Evolutionary conservation across 2,329 filamentous ascomycete species (phyloP).

Genomic region (Decorospora gaudefroyi): DNA sequence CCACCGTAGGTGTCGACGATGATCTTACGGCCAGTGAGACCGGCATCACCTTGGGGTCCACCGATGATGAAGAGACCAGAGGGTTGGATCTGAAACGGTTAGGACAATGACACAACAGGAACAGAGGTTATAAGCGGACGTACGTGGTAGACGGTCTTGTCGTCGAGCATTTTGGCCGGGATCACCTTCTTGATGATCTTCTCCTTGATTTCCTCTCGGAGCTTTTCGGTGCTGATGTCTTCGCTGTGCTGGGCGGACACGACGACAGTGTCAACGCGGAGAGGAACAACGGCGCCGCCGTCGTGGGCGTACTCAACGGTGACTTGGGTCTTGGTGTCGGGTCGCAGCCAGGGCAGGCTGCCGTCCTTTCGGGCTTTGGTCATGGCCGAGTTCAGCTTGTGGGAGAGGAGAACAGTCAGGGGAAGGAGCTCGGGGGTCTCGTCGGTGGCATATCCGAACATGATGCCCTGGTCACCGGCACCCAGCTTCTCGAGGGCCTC

Average conservation of each 20-base stretch:
- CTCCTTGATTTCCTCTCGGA: constrained; percentile 93
- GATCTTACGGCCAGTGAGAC: constrained; percentile 99
- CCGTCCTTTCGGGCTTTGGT: constrained; percentile 85
- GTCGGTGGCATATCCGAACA: constrained; percentile 99
- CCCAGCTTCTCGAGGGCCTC: constrained; percentile 96
- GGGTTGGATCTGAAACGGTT: constrained; percentile 73
- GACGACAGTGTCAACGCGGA: constrained; percentile 94
- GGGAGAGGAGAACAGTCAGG: constrained; percentile 88
- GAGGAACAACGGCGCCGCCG: constrained; percentile 86
- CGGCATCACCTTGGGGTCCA: constrained; percentile 97
- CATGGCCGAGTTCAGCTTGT: constrained; percentile 98
- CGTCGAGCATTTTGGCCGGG: constrained; percentile 87
- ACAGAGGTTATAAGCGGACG: constrained; percentile 43
- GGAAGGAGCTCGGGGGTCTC: constrained; percentile 98
- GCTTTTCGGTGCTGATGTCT: constrained; percentile 84
- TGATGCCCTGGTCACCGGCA: constrained; percentile 99
- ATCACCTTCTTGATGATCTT: constrained; percentile 98
- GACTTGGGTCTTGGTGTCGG: constrained; percentile 99
- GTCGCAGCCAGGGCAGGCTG: constrained; percentile 87
- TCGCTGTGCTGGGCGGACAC: constrained; percentile 93
- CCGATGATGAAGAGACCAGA: constrained; percentile 99
- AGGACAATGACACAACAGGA: constrained; percentile 11
- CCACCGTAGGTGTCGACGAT: constrained; percentile 99
- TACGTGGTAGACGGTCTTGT: constrained; percentile 93
- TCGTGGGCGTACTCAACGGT: constrained; percentile 99